Base-by-base conservation (phyloP, 192 early-diverging fungal genomes). In the Umbelopsis sp. region DNA sequence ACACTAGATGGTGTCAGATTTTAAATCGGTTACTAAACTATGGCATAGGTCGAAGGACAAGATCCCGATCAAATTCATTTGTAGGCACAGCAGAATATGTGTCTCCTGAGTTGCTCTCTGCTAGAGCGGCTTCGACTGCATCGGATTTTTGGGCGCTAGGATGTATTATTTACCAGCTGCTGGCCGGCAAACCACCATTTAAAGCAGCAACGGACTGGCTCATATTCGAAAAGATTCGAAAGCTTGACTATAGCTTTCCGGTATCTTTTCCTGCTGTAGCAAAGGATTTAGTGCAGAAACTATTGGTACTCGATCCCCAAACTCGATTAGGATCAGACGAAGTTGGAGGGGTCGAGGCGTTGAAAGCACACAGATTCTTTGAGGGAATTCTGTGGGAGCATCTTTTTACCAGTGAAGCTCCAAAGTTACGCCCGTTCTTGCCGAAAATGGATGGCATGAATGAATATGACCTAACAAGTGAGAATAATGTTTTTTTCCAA, bases 1-100 rank as follows among this genome's bases (percentile, higher is more conserved):
- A 41, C 12, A 11, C 12, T 41, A 4, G 1, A 41, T 11, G 12
- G 12, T 41, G 4, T 41, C 38, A 41, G 38, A 41, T 41, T 6
- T 11, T 41, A 11, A 6, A 41, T 11, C 38, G 7, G 38, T 41
- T 1, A 41, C 4, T 41, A 41, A 41, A 11, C 38, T 6, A 41
- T 49, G 47, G 16, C 20, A 16, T 49, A n/a, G 47, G 47, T 9
- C 47, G 47, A 49, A 32, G 79, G 82, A 47, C 77, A 86, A 89
- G 34, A 20, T 2, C 56, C 10, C 32, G 31, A 34, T 80, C 92
- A 65, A 89, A 92, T 71, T 98, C 96, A 0, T 98, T 98, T 85
- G 98, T 99, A 2, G 98, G 98, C 34, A 99, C 98, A 5, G 97
- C 98, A 16, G 98, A 99, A 86, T 99, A 99, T 81, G 96, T 97